phyloP scores from a whole-genome alignment of 495 filamentous ascomycete genomes.

The Letharia columbiana region DNA sequence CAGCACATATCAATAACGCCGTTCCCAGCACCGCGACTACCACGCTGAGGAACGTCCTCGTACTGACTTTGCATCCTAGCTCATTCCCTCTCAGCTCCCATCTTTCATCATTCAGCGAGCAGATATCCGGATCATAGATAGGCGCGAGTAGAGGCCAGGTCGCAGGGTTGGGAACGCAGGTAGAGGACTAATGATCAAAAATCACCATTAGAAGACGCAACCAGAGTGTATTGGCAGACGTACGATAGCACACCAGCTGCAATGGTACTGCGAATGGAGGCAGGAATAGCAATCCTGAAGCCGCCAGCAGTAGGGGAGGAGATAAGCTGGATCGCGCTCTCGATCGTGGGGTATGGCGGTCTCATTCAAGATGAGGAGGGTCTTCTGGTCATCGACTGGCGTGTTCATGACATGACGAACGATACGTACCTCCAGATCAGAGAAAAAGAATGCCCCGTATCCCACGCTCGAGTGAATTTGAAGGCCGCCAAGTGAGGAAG shows the following conservation, averaged over 20 bases:
- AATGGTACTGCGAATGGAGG: constrained; percentile 33
- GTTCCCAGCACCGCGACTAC: constrained; percentile 34
- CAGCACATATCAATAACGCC: constrained; percentile 28
- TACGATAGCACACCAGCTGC: constrained; percentile 51
- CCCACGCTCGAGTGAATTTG: too few relatives aligned
- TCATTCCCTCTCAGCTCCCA: constrained; percentile 45
- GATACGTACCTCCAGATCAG: not conserved
- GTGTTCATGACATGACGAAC: not conserved
- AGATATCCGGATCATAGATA: constrained; percentile 36
- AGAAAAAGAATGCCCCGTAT: too few relatives aligned
- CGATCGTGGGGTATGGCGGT: constrained; percentile 5
- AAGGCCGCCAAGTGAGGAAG: too few relatives aligned
- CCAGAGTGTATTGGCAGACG: constrained; percentile 19
- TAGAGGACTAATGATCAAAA: constrained; percentile 36
- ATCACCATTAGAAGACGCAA: constrained; percentile 2
- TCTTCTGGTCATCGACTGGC: not conserved
- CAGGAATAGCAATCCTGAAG: constrained; percentile 40
- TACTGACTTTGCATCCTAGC: constrained; percentile 44
- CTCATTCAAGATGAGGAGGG: not conserved
- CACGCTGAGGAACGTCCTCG: constrained; percentile 39
- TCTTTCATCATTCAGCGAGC: constrained; percentile 42
- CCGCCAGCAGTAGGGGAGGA: constrained; percentile 39
- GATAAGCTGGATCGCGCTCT: constrained; percentile 25
- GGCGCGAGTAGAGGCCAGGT: constrained; percentile 39
- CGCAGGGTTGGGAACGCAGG: constrained; percentile 41